phyloP scores from a whole-genome alignment of 2,329 filamentous ascomycete species.

The Botryosphaeria agaves region DNA sequence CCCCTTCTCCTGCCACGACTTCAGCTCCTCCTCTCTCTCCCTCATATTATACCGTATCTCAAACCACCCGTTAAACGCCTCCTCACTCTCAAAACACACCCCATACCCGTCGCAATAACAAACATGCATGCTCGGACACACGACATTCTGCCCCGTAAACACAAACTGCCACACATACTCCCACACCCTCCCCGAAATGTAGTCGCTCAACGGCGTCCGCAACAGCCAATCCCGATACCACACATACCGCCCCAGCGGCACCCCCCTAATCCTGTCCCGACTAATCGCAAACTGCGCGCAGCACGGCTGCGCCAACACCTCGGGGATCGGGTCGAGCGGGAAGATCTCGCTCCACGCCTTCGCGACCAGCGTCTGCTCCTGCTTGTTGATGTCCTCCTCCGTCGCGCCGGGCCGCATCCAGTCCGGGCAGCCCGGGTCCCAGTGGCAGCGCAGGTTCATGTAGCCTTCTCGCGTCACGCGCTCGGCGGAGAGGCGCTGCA shows the following conservation, averaged over 20 bases:
- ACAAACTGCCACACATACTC: slow-evolving; percentile 49
- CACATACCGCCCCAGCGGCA: slow-evolving; percentile 35
- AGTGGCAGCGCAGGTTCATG: slow-evolving; percentile 37
- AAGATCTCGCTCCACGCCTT: slow-evolving; percentile 30
- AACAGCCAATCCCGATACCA: slow-evolving; percentile 44
- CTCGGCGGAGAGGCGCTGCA: slow-evolving; percentile 25
- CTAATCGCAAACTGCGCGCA: slow-evolving; percentile 48
- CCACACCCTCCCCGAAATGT: slow-evolving; percentile 40
- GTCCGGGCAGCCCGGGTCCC: slow-evolving; percentile 36
- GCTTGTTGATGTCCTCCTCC: slow-evolving; percentile 18
- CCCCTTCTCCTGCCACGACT: slow-evolving; percentile 23
- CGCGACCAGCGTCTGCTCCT: slow-evolving; percentile 26
- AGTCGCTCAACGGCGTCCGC: slow-evolving; percentile 36
- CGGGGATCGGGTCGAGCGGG: slow-evolving; percentile 27
- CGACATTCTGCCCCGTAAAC: slow-evolving; percentile 33
- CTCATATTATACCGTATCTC: slow-evolving; percentile 25
- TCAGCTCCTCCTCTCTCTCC: slow-evolving; percentile 23
- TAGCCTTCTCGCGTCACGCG: slow-evolving; percentile 32
- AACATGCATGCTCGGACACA: slow-evolving; percentile 34
- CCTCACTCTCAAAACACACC: slow-evolving; percentile 37
- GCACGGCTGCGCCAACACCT: slow-evolving; percentile 41
- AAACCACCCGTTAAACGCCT: slow-evolving; percentile 30
- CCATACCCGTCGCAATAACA: slow-evolving; percentile 51
- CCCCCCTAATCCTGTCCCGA: slow-evolving; percentile 35
- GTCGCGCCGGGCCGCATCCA: slow-evolving; percentile 33